Evolutionary conservation across 2,329 filamentous ascomycete species (phyloP), one percentile per base, ranked within the genome.

Genomic region (Fusarium subglutinans): DNA sequence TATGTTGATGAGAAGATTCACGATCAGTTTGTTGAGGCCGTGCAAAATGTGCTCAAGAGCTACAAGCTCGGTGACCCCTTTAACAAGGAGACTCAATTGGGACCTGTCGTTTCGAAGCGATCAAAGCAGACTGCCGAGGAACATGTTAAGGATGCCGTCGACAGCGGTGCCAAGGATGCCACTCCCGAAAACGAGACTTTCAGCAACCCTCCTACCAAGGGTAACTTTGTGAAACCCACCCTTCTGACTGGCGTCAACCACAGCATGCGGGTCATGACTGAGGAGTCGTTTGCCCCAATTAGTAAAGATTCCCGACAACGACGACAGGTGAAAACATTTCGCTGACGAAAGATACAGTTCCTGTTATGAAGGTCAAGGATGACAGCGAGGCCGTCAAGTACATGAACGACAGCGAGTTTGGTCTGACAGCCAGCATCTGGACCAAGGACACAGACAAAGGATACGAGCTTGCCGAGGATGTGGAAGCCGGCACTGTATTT

Each of bases 371-470:
- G 82, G 95, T 98, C 70, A 90, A 90, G 79, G 86, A 86, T 76
- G 96, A 98, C 79, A 89, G 89, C 24, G 94, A 98, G 83, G 96
- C 96, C 5, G 85, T 98, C 70, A 85, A 87, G 75, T 84, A 96
- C 57, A 98, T 98, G 95, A 98, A 98, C 79, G 95, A 98, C 81
- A 96, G 94, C 84, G 92, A 97, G 74, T 97, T 97, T 80, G 96
- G 96, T 10, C 87, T 98, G 70, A 98, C 96, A 8, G 96, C 95
- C n/a, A 97, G 94, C 79, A 95, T 98, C 78, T 98, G 96, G 96
- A 98, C 95, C 66, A 97, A 96, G 82, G 94, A 98, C 80, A 90
- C 91, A 6, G 87, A 86, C 51, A 91, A 88, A 80, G 96, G 92
- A 22, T 91, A 95, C 77, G 89, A 93, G 80, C 87, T 98, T 59